Percentiles rank a stretch among this genome's conserved stretches.
Conservation (phyloP, 2,329 filamentous ascomycete genomes). For the Septoria linicola region DNA sequence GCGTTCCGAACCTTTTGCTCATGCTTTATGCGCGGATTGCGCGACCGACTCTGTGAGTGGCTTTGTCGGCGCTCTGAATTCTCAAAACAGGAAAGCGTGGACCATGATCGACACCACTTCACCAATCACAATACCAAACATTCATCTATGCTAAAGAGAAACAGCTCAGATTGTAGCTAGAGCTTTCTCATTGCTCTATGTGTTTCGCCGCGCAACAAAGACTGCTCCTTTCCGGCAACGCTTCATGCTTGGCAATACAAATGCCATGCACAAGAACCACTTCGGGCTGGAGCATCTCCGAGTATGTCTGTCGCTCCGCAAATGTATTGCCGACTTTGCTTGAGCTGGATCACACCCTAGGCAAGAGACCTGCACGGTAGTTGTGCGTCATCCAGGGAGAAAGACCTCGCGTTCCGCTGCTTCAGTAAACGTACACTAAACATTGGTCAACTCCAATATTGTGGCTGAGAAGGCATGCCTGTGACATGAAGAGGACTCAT, state of each 20-base stretch:
- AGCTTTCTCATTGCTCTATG: not conserved
- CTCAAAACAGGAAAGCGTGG: not conserved
- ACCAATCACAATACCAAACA: not conserved
- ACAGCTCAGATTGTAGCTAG: not conserved
- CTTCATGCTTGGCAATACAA: not conserved
- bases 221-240: not conserved
- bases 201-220: not conserved
- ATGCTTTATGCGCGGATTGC: not conserved
- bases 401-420: too few species aligned
- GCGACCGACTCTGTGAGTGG: not conserved
- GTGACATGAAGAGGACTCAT: too few species aligned
- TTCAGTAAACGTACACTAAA: too few species aligned
- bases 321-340: too few species aligned
- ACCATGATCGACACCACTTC: not conserved
- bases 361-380: too few species aligned
- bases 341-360: too few species aligned
- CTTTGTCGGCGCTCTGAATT: not conserved
- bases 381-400: too few species aligned
- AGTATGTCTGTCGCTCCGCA: too few species aligned
- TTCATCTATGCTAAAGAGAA: not conserved
- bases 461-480: too few species aligned
- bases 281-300: not conserved
- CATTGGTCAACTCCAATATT: too few species aligned
- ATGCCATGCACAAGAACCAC: not conserved
- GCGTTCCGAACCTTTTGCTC: conserved; percentile 1